Evolutionary conservation across 176 grass and related monocot species (phyloP), one percentile per base, ranked within the genome.

Genomic region (Cenchrus fungigraminus): DNA sequence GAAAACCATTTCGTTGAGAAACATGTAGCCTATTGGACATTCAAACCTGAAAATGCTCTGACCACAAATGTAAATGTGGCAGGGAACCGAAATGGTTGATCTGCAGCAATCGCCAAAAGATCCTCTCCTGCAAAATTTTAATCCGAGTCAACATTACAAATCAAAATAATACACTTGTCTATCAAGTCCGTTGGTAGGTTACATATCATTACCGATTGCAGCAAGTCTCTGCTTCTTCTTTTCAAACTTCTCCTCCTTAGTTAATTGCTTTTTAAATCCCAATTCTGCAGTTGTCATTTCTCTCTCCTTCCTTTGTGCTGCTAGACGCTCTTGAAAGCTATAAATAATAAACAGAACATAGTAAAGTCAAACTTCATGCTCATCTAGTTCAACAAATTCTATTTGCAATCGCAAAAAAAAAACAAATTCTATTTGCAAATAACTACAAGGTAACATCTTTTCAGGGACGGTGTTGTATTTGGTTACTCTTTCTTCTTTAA

Each of bases 51-150:
- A 86, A 98, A 98, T 89, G 97, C 97, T 89, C 97, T 85, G 59
- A 98, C 97, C 67, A 98, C 97, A 89, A 98, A 98, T 59, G 93
- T 98, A 80, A 98, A 98, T 71, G 97, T 98, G 79, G 97, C 97
- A 77, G 97, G 97, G 84, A 98, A 98, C 43, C 97, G 88, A 79
- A 98, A 98, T 74, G 97, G 93, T 89, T 98, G 97, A 90, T 98
- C 97, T 34, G 93, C 89, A 89, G 97, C 97, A 86, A 98, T 98
- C 49, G 97, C 77, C 86, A 98, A 85, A 82, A 98, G 89, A 85
- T 98, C 97, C 91, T 98, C 97, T 56, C 97, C 97, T 98, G 89
- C 34, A 90, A 90, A 78, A 84, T 52, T 59, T 87, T 62, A 5
- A 12, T 77, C 47, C 9, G n/a, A 88, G 73, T 60, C 46, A 87